Conservation (phyloP, 176 grass and related monocot species). For the Carex littledalei region DNA sequence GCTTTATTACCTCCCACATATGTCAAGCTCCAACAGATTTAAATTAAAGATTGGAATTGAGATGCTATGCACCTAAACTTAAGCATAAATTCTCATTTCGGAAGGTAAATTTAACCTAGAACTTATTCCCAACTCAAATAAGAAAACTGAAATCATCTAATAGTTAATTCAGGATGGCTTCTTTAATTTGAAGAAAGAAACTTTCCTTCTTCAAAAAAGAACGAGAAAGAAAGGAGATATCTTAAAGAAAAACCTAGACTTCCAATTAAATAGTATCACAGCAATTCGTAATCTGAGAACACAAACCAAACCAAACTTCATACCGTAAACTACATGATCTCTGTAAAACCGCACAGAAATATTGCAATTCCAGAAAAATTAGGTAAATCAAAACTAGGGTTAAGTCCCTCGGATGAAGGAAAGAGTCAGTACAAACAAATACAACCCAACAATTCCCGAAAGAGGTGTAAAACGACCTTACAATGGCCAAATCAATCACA, state of each 20-base stretch:
- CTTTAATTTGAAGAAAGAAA: neutral
- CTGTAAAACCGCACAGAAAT: neutral
- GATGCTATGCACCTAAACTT: neutral
- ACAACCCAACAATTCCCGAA: neutral
- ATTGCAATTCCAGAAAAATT: neutral
- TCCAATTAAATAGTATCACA: neutral
- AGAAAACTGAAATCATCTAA: neutral
- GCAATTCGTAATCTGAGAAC: neutral
- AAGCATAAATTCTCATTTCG: neutral
- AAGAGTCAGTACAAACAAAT: neutral
- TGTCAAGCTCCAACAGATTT: neutral
- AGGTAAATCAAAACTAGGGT: constrained; percentile 13
- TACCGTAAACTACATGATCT: neutral
- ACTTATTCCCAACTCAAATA: neutral
- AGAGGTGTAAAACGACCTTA: neutral
- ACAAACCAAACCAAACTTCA: neutral
- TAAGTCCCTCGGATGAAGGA: neutral
- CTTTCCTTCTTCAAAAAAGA: neutral
- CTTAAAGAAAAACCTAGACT: neutral
- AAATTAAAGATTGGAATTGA: neutral
- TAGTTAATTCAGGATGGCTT: neutral
- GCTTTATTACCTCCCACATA: neutral
- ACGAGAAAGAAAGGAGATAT: neutral
- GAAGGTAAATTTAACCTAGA: neutral
- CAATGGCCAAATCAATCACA: neutral